Base-by-base conservation (phyloP, 257 asterid species). In the Parsonsia alboflavescens region DNA sequence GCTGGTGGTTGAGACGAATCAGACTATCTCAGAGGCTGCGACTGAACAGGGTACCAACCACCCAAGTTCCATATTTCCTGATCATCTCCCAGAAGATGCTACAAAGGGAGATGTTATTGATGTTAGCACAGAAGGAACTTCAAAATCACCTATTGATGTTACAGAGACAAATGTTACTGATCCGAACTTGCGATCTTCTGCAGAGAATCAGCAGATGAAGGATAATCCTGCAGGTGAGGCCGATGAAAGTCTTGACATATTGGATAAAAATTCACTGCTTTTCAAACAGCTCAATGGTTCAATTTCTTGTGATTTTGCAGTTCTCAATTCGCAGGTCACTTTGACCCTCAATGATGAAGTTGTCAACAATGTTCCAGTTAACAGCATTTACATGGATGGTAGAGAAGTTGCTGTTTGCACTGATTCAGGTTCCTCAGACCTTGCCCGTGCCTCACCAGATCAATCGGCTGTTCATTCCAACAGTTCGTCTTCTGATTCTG, bases 31-130 rank as follows among this genome's bases (percentile, higher is more conserved):
- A 10, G 76, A 71, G 75, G 63, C 62, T 19, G 77, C 76, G 65
- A 81, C 74, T 72, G 49, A 81, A 49, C 82, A 68, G 65, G 26
- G 28, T 75, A 67, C 75, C 63, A 80, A 39, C 48, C 52, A 41
- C 66, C 81, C 53, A 67, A 49, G 42, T 68, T 52, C 79, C n/a
- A 79, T 74, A 69, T 28, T 63, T 76, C 44, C 45, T 15, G 74
- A 62, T 57, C 66, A 72, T 75, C 85, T 75, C 7, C 41, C 73
- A 10, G 87, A 87, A 78, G 81, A 76, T 75, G 67, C 61, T 85
- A 73, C 68, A 58, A 79, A 49, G 33, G 78, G 67, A 70, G 75
- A 80, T 39, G 53, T 64, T n/a, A n/a, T n/a, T 4, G 42, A 41
- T 59, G 77, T 71, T 12, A 67, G 28, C 45, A 74, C 75, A 66